Conservation (phyloP, 768 basidiomycete genomes). For the Trametes sanguinea region DNA sequence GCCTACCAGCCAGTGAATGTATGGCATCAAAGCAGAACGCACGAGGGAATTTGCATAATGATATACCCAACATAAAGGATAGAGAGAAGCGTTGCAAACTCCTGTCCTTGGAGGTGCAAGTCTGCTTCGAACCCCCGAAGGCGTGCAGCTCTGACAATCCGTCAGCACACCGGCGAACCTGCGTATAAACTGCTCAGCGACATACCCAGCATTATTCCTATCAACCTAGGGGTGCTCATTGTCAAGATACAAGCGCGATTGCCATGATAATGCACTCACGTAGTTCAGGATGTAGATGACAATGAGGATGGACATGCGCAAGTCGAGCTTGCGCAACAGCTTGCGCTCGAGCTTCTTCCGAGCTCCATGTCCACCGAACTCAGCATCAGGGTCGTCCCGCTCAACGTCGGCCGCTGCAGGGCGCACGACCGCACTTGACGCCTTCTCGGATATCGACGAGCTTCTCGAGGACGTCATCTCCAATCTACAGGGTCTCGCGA, state of each 20-base stretch:
- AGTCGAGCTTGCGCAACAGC: slow-evolving; percentile 47
- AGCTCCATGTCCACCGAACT: slow-evolving; percentile 41
- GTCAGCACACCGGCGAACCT: not conserved
- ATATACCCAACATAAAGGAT: slow-evolving; percentile 74
- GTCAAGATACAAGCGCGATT: too few species aligned
- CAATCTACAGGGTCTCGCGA: not conserved
- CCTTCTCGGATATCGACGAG: slow-evolving; percentile 16
- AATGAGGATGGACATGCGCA: slow-evolving; percentile 46
- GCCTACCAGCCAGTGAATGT: too few species aligned
- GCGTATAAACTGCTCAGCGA: not conserved
- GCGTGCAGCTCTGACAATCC: slow-evolving; percentile 58
- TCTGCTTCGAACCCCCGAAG: slow-evolving; percentile 72
- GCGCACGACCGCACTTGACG: slow-evolving; percentile 4
- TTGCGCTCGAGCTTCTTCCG: slow-evolving; percentile 43
- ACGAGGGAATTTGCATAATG: slow-evolving; percentile 80
- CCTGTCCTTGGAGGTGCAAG: slow-evolving; percentile 58
- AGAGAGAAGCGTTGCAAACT: slow-evolving; percentile 69
- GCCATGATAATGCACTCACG: slow-evolving; percentile 32
- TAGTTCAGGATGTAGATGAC: slow-evolving; percentile 51
- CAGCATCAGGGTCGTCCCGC: slow-evolving; percentile 30
- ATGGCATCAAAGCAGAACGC: slow-evolving; percentile 28
- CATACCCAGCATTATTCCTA: slow-evolving; percentile 67
- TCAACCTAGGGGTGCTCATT: slow-evolving; percentile 48
- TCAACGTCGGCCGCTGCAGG: slow-evolving; percentile 3
- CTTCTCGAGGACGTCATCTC: slow-evolving; percentile 15